phyloP scores from a whole-genome alignment of 1,284 basidiomycete species.

The Coniferiporia weirii region DNA sequence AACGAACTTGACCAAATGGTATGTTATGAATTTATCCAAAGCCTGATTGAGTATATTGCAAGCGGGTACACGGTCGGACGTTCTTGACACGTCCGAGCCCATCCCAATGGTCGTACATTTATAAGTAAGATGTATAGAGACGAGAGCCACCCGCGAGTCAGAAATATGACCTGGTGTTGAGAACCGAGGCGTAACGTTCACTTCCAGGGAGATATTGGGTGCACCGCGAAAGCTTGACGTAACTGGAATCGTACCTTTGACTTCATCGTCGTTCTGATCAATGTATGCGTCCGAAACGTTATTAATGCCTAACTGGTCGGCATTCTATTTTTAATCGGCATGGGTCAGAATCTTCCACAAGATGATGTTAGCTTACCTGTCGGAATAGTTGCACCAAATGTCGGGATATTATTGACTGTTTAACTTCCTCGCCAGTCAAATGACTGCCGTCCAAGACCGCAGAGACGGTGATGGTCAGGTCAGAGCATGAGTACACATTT shows the following conservation, averaged over 20 bases:
- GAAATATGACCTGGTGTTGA: constrained; percentile 26
- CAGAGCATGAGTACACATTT: constrained; percentile 47
- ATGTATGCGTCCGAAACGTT: constrained; percentile 47
- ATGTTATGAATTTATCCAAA: constrained; percentile 46
- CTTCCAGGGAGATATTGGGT: constrained; percentile 25
- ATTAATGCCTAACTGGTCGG: constrained; percentile 48
- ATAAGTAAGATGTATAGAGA: constrained; percentile 19
- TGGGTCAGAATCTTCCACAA: neutral
- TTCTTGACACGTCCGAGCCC: neutral
- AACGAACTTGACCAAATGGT: constrained; percentile 55
- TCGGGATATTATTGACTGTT: constrained; percentile 43
- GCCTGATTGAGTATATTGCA: constrained; percentile 47
- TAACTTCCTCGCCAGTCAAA: constrained; percentile 36
- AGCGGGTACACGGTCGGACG: constrained; percentile 42
- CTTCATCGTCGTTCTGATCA: constrained; percentile 37
- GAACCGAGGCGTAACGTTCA: constrained; percentile 41
- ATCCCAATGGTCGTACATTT: neutral
- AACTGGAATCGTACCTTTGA: constrained; percentile 33
- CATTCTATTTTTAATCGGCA: constrained; percentile 40
- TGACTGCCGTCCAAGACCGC: constrained; percentile 43
- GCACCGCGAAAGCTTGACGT: neutral
- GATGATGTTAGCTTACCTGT: constrained; percentile 34
- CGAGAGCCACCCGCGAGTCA: constrained; percentile 5
- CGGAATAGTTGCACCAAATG: constrained; percentile 48
- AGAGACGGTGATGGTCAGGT: constrained; percentile 47